phyloP scores from a whole-genome alignment of 768 basidiomycete species.

The Trametes elegans region DNA sequence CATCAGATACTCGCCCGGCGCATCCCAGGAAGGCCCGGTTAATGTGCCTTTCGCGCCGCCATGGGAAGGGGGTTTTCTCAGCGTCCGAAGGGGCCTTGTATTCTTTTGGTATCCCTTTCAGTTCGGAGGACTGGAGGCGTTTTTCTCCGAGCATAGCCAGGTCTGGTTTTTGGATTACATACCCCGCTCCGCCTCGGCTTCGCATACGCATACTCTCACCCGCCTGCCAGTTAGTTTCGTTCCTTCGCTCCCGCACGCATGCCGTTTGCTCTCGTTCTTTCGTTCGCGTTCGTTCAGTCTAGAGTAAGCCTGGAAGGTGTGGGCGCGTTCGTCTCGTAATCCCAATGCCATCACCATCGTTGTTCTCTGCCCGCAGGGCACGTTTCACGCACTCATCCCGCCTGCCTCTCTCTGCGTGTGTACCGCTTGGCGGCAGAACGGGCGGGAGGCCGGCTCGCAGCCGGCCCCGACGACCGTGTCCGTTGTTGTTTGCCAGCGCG shows the following conservation, averaged over 20 bases:
- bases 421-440: too few species aligned
- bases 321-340: slow-evolving; percentile 10
- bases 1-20: not conserved
- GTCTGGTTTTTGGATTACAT: slow-evolving; percentile 3
- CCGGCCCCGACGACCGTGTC: too few species aligned
- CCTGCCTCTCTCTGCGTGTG: too few species aligned
- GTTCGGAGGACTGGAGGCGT: too few species aligned
- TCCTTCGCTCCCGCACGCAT: not conserved
- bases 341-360: not conserved
- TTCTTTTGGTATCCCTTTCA: too few species aligned
- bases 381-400: too few species aligned
- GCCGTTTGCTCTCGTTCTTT: not conserved
- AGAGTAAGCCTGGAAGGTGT: not conserved
- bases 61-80: not conserved
- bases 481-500: too few species aligned
- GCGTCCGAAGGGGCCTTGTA: not conserved
- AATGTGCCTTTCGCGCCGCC: not conserved
- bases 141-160: too few species aligned
- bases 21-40: not conserved
- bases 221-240: too few species aligned
- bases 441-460: too few species aligned
- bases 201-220: not conserved
- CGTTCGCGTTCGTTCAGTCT: not conserved
- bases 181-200: not conserved
- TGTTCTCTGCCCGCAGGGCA: not conserved